phyloP scores from a whole-genome alignment of 1,139 yeast genomes.

The Yamadazyma pseudoaaseri region DNA sequence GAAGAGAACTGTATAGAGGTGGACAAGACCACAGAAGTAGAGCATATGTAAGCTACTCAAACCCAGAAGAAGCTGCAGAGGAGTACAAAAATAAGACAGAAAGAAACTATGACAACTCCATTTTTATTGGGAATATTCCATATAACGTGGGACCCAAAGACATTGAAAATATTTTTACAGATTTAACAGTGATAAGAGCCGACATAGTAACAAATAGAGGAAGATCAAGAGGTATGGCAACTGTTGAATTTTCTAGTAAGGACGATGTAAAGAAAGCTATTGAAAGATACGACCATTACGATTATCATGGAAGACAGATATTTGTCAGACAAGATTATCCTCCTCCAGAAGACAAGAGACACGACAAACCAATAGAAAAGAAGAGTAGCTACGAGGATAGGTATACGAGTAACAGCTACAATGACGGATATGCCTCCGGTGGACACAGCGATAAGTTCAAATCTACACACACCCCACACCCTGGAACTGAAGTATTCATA shows the following conservation, averaged over 20 bases:
- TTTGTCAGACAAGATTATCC: constrained; percentile 90
- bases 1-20: constrained; percentile 19
- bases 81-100: constrained; percentile 44
- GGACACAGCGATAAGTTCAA: constrained; percentile 1
- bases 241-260: constrained; percentile 76
- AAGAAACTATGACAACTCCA: constrained; percentile 66
- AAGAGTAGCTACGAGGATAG: constrained; percentile 6
- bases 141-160: constrained; percentile 61
- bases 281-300: constrained; percentile 62
- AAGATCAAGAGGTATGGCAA: constrained; percentile 88
- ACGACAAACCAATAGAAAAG: constrained; percentile 2
- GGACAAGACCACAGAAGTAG: constrained; percentile 18
- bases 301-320: constrained; percentile 74
- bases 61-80: constrained; percentile 26
- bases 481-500: constrained; percentile 72
- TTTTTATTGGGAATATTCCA: constrained; percentile 74
- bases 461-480: constrained; percentile 12
- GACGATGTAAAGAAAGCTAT: constrained; percentile 79
- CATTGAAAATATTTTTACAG: constrained; percentile 57
- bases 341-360: constrained; percentile 56
- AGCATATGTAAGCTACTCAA: constrained; percentile 20
- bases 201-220: constrained; percentile 85
- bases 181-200: constrained; percentile 78
- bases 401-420: constrained; percentile 10
- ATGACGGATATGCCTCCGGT: constrained; percentile 2